These are phyloP conservation scores for Cercospora sp. DNA, from an alignment of 2,329 filamentous ascomycete genomes.

Conservation along the genomic window DNA sequence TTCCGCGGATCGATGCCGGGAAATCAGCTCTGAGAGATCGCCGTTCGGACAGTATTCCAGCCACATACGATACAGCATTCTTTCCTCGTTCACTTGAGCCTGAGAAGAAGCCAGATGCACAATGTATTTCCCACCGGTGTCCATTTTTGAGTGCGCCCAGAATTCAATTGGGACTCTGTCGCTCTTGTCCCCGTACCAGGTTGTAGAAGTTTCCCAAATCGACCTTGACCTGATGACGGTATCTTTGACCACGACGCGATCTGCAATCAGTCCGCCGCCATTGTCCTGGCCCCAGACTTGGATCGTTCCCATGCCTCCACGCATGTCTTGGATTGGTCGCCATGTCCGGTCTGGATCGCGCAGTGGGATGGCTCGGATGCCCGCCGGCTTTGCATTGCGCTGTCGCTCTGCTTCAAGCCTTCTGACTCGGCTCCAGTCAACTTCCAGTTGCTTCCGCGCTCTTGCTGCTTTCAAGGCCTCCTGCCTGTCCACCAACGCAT, in stretches of 20 bases:
- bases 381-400: not conserved
- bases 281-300: constrained; percentile 4
- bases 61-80: constrained; percentile 8
- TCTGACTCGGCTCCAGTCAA: not conserved
- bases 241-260: constrained; percentile 13
- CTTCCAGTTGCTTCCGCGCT: not conserved
- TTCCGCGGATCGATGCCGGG: not conserved
- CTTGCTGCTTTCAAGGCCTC: not conserved
- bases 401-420: not conserved
- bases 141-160: constrained; percentile 9
- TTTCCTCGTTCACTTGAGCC: not conserved
- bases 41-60: constrained; percentile 11
- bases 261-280: not conserved
- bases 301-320: constrained; percentile 12
- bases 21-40: constrained; percentile 3
- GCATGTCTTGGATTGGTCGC: not conserved
- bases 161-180: constrained; percentile 10
- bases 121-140: not conserved
- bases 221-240: not conserved
- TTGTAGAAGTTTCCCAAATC: not conserved
- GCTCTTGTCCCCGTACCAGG: constrained; percentile 10
- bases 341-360: not conserved
- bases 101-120: not conserved
- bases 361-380: not conserved
- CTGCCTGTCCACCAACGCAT: not conserved